Evolutionary conservation across 768 basidiomycete genomes (phyloP).

Genomic region (Cystoderma amianthinum): DNA sequence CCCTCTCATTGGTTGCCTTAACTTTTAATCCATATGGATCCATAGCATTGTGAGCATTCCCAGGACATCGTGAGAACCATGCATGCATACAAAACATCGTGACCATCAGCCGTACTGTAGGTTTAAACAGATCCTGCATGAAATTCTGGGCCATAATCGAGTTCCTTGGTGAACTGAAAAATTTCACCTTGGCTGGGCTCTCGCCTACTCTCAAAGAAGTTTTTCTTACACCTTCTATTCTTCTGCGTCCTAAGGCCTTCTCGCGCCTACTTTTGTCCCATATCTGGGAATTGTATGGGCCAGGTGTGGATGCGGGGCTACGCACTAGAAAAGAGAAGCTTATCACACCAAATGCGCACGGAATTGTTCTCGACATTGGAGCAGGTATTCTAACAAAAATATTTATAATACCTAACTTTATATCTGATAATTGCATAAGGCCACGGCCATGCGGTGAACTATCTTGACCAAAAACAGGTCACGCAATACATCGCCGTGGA

Average conservation of each 20-base stretch:
- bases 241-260: not conserved
- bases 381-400: slow-evolving; percentile 5
- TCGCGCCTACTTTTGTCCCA: not conserved
- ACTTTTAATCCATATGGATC: too few relatives aligned
- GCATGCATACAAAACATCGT: too few relatives aligned
- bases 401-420: not conserved
- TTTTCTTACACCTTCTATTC: not conserved
- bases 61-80: too few relatives aligned
- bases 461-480: slow-evolving; percentile 49
- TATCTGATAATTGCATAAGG: slow-evolving; percentile 40
- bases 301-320: not conserved
- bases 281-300: not conserved
- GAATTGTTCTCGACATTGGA: slow-evolving; percentile 6
- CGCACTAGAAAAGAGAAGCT: not conserved
- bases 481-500: slow-evolving; percentile 67
- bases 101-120: too few relatives aligned
- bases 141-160: too few relatives aligned
- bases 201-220: too few relatives aligned
- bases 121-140: too few relatives aligned
- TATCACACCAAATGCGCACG: not conserved
- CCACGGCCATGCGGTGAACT: slow-evolving; percentile 54
- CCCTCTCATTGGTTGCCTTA: too few relatives aligned
- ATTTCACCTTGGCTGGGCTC: too few relatives aligned
- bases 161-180: too few relatives aligned
- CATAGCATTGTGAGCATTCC: too few relatives aligned